These are phyloP conservation scores for Parsonsia alboflavescens DNA, from an alignment of 257 asterid genomes.

Conservation along the genomic window DNA sequence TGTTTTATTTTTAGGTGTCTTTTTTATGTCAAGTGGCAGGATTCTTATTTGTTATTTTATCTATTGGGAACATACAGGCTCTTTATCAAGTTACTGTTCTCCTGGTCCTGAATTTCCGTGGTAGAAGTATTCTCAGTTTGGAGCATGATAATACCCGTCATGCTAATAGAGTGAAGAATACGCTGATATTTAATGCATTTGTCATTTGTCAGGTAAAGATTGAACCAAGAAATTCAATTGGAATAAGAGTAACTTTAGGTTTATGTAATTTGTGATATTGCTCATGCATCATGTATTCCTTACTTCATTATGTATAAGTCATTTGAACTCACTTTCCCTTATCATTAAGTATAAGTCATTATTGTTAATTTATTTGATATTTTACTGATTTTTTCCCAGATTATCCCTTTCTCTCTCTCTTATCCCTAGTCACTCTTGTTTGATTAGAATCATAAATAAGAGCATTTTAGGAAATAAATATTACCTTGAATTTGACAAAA, in stretches of 20 bases:
- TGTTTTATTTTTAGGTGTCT: neutral
- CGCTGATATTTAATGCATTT: conserved; percentile 83
- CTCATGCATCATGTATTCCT: too few relatives aligned
- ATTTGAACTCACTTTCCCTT: too few relatives aligned
- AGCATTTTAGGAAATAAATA: too few relatives aligned
- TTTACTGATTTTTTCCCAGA: too few relatives aligned
- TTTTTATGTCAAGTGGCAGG: neutral
- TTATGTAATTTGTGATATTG: neutral
- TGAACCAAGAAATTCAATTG: neutral
- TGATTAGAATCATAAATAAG: too few relatives aligned
- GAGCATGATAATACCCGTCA: conserved; percentile 36
- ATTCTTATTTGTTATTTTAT: conserved; percentile 2
- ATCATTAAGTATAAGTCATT: too few relatives aligned
- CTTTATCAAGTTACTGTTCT: conserved; percentile 83
- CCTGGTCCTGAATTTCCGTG: conserved; percentile 75
- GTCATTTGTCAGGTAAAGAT: conserved; percentile 78
- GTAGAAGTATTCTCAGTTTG: conserved; percentile 54
- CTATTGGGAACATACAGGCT: conserved; percentile 52
- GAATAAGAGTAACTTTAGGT: neutral
- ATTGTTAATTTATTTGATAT: too few relatives aligned
- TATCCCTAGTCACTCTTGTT: too few relatives aligned
- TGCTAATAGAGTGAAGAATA: conserved; percentile 68
- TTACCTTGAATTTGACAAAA: too few relatives aligned
- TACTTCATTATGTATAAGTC: too few relatives aligned
- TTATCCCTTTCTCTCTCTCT: too few relatives aligned